Evolutionary conservation across 192 early-diverging fungal species (phyloP).

Genomic region (Glomus cerebriforme): DNA sequence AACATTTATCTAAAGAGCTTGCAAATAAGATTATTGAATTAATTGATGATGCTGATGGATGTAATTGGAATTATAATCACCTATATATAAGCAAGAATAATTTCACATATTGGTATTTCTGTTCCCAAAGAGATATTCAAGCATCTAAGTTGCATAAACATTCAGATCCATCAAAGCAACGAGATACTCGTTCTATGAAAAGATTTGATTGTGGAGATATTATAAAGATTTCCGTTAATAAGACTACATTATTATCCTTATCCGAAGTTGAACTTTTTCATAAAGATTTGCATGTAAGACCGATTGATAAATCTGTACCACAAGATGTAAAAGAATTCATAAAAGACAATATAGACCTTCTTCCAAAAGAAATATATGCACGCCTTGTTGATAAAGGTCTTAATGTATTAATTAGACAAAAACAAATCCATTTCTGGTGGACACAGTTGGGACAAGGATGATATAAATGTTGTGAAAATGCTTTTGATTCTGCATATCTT

Average conservation of each 20-base stretch:
- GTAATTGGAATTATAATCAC: no score
- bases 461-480: conserved; percentile 21
- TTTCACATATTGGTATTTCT: conserved; percentile 6
- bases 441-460: conserved; percentile 9
- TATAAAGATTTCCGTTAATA: conserved; percentile 1
- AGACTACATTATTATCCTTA: no score
- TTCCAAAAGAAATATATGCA: conserved; percentile 17
- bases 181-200: background rate
- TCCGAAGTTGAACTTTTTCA: background rate
- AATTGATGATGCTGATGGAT: no score
- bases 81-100: background rate
- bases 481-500: conserved; percentile 1
- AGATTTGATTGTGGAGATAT: background rate
- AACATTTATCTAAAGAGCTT: no score
- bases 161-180: background rate
- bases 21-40: no score
- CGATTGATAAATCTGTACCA: background rate
- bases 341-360: background rate
- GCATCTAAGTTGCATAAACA: no score
- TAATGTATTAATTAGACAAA: conserved; percentile 11
- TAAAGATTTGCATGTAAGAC: background rate
- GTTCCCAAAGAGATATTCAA: conserved; percentile 12
- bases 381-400: background rate
- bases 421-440: conserved; percentile 27
- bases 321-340: background rate